Conservation (phyloP, 108 stramenopile genomes). For the Aurantiochytrium sp. region DNA sequence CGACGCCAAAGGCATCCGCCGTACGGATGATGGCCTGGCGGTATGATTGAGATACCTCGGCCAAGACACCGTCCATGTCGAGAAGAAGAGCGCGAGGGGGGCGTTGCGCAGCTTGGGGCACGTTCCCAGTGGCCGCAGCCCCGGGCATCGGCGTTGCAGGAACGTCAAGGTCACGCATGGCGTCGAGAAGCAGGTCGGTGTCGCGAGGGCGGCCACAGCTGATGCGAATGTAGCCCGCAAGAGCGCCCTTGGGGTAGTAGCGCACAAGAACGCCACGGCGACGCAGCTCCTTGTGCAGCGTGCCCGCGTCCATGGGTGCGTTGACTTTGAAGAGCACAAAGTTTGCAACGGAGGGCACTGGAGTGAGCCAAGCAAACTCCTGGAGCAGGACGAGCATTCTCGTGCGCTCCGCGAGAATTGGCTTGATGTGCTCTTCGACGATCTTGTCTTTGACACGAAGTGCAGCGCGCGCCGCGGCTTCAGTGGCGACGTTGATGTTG, state of each 20-base stretch:
- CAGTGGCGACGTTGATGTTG: background rate
- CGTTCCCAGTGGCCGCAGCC: too few relatives aligned
- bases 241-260: conserved; percentile 4
- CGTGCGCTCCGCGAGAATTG: background rate
- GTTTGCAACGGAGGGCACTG: background rate
- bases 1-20: conserved; percentile 61
- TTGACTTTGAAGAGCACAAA: background rate
- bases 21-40: conserved; percentile 64
- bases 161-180: background rate
- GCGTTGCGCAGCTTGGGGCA: too few relatives aligned
- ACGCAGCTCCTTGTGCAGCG: background rate
- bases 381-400: background rate
- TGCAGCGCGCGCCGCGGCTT: background rate
- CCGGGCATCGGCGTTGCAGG: background rate
- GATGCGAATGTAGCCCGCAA: conserved; percentile 11
- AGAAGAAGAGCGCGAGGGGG: conserved; percentile 46
- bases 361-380: background rate
- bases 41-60: conserved; percentile 71
- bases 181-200: background rate
- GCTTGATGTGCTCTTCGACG: background rate
- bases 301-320: background rate
- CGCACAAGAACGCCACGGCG: background rate
- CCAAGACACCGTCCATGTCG: conserved; percentile 89
- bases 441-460: background rate
- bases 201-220: background rate